These are phyloP conservation scores for Marasmius sp. DNA, from an alignment of 1,284 basidiomycete genomes.

Conservation along the genomic window DNA sequence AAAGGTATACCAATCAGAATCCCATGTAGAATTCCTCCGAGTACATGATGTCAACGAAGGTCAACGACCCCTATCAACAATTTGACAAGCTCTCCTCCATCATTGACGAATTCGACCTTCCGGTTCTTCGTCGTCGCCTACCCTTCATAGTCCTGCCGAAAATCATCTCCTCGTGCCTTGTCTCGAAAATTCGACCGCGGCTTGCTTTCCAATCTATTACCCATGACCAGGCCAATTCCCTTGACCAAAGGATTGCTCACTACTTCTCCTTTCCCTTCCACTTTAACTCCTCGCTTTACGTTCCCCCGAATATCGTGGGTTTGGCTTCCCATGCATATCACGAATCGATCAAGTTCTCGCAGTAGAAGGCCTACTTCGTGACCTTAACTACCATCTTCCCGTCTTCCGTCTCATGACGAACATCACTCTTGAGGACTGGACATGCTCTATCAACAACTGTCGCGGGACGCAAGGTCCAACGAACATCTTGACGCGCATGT, in stretches of 20 bases:
- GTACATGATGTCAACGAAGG: no score
- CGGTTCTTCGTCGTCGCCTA: slow-evolving; percentile 13
- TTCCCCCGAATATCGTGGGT: slow-evolving; percentile 20
- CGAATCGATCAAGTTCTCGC: slow-evolving; percentile 26
- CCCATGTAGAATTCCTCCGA: slow-evolving; percentile 22
- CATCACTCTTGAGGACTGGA: slow-evolving; percentile 33
- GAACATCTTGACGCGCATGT: no score
- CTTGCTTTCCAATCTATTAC: slow-evolving; percentile 30
- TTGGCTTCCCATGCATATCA: slow-evolving; percentile 24
- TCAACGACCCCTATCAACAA: slow-evolving; percentile 18
- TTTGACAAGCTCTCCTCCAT: slow-evolving; percentile 18
- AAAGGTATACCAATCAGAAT: slow-evolving; percentile 3
- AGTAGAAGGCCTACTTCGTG: slow-evolving; percentile 19
- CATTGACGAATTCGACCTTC: slow-evolving; percentile 26
- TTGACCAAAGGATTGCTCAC: slow-evolving; percentile 17
- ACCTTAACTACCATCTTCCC: slow-evolving; percentile 31
- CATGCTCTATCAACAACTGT: slow-evolving; percentile 26
- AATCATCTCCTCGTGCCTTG: slow-evolving; percentile 25
- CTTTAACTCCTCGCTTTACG: slow-evolving; percentile 17
- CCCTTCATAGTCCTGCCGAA: slow-evolving; percentile 26
- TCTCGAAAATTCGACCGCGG: slow-evolving; percentile 21
- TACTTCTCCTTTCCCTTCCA: slow-evolving; percentile 22
- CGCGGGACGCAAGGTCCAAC: no score
- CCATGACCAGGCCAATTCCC: slow-evolving; percentile 19
- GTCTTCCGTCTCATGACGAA: slow-evolving; percentile 24